phyloP scores from a whole-genome alignment of 352 stramenopile species.

The Phytophthora pluvialis region DNA sequence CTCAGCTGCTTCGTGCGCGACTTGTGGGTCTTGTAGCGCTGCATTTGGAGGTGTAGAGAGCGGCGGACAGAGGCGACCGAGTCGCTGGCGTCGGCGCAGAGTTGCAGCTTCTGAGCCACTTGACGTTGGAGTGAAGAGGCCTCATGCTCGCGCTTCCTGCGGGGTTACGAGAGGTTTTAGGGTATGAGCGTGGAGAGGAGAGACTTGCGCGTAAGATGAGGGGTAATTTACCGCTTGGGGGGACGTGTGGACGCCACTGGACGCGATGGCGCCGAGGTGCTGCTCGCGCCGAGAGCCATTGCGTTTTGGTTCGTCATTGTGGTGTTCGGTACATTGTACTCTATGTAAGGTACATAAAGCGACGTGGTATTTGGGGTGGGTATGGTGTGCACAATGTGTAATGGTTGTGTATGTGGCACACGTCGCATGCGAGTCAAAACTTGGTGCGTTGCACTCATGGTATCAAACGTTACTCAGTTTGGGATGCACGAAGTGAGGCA shows the following conservation, averaged over 20 bases:
- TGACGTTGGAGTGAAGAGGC: constrained; percentile 63
- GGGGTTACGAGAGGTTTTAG: neutral
- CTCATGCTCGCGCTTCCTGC: constrained; percentile 42
- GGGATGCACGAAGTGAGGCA: no score
- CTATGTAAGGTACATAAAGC: no score
- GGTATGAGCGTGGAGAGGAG: neutral
- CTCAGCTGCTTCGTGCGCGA: constrained; percentile 7
- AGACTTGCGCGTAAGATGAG: neutral
- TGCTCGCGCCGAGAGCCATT: neutral
- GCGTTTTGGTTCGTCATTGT: neutral
- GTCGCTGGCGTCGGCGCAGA: constrained; percentile 26
- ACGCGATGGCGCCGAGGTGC: constrained; percentile 26
- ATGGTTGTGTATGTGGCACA: no score
- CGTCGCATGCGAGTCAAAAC: no score
- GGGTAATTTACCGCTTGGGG: constrained; percentile 11
- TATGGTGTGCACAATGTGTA: no score
- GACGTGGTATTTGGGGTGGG: no score
- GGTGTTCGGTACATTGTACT: no score
- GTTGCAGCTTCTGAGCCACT: constrained; percentile 24
- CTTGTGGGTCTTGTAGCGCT: constrained; percentile 21
- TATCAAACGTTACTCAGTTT: no score
- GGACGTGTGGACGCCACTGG: neutral
- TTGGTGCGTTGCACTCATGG: no score
- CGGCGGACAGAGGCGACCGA: constrained; percentile 2
- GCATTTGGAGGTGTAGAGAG: constrained; percentile 8